Evolutionary conservation across 148 eudicot genomes (phyloP), one percentile per base, ranked within the genome.

Genomic region (Rheum nobile): DNA sequence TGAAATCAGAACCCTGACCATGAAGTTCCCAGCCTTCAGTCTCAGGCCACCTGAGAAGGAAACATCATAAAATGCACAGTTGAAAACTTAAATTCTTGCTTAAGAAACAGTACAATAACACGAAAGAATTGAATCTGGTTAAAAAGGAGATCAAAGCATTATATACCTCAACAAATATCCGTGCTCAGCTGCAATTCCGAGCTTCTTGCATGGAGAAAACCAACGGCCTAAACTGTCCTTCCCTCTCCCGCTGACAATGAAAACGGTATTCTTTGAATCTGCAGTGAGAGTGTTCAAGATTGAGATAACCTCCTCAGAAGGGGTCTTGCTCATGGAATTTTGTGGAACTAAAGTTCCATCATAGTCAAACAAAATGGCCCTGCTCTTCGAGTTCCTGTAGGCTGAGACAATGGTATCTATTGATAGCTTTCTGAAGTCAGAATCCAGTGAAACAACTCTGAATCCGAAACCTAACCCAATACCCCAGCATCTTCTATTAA

Each of bases 181-280:
- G 71, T 82, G 85, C 80, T 82, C 85, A 31, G 85, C 85, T 17
- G 85, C 85, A 74, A 82, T 79, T 57, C 85, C 85, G 37, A 82
- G 79, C 73, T 79, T 76, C 78, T 79, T 74, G 80, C 85, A 82
- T 5, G 85, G 78, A 71, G 82, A 79, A 68, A 82, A 82, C 82
- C 85, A 82, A 41, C 54, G n/a, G 67, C 85, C 77, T 74, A 82
- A 72, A 72, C 78, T 82, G 22, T 79, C 80, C 85, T 57, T 79
- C 44, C 80, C 85, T 74, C 85, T 76, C 71, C 85, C 85, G 77
- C 85, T 82, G 26, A 82, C 85, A 55, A 82, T 82, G 43, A 82
- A 79, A 50, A 82, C 75, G 8, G 78, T 74, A 32, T 82, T 82
- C 74, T 77, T 77, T 52, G 80, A 37, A 74, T 82, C 85, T 39